These are phyloP conservation scores for Coemansia biformis DNA, from an alignment of 192 early-diverging fungal genomes.

Conservation along the genomic window DNA sequence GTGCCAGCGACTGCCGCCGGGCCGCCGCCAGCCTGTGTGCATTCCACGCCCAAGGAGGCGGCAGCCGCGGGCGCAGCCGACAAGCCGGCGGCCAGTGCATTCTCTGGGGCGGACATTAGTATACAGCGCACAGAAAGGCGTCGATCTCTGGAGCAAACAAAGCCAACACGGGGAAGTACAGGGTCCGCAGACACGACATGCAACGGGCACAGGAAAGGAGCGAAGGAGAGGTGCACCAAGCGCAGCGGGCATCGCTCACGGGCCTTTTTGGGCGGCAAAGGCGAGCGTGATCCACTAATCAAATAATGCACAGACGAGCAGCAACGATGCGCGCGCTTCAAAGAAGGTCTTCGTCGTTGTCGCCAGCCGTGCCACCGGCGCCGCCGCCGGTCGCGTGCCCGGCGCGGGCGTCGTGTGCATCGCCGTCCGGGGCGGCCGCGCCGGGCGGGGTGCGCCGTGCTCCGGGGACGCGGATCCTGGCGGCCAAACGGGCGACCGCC, in stretches of 20 bases:
- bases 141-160: conserved; percentile 1
- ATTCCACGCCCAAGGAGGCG: background rate
- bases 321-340: background rate
- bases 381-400: too few relatives aligned
- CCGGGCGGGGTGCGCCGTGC: conserved; percentile 4
- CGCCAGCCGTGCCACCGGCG: background rate
- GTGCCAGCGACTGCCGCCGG: background rate
- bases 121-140: background rate
- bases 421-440: background rate
- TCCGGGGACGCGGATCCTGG: conserved; percentile 29
- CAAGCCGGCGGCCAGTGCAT: conserved; percentile 5
- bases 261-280: too few relatives aligned
- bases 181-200: background rate
- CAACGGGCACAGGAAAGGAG: conserved; percentile 5
- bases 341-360: conserved; percentile 35
- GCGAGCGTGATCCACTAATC: too few relatives aligned
- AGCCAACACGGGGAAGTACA: background rate
- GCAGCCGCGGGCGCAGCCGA: conserved; percentile 4
- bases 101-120: conserved; percentile 19
- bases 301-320: too few relatives aligned
- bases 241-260: too few relatives aligned
- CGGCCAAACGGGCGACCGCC: conserved; percentile 27
- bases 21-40: background rate
- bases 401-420: too few relatives aligned
- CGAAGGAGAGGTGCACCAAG: background rate